These are phyloP conservation scores for Baudoinia panamericana DNA, from an alignment of 495 filamentous ascomycete genomes.

Conservation along the genomic window DNA sequence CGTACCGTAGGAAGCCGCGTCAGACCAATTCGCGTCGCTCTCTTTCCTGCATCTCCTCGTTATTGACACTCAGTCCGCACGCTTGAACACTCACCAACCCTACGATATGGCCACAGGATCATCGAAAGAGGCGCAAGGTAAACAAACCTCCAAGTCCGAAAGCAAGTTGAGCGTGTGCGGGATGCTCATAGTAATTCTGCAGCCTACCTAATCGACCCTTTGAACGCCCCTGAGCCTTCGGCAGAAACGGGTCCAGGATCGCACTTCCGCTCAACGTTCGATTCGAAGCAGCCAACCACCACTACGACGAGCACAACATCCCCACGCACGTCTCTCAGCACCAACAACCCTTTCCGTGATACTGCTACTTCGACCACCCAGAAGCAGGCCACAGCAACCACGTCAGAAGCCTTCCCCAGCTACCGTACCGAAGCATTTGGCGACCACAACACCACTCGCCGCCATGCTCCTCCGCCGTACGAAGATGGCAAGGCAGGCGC, in stretches of 20 bases:
- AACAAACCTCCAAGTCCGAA: background rate
- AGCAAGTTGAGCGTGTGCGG: background rate
- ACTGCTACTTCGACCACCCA: conserved; percentile 24
- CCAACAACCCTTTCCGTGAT: conserved; percentile 29
- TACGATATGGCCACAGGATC: background rate
- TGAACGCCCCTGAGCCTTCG: conserved; percentile 40
- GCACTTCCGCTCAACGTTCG: conserved; percentile 33
- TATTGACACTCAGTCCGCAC: no score
- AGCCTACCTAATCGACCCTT: conserved; percentile 46
- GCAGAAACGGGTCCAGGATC: conserved; percentile 40
- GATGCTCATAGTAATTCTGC: conserved; percentile 32
- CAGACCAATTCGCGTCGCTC: no score
- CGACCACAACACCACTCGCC: conserved; percentile 18
- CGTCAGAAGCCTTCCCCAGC: conserved; percentile 24
- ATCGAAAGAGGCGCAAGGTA: conserved; percentile 13
- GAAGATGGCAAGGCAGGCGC: conserved; percentile 5
- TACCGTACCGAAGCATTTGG: conserved; percentile 26
- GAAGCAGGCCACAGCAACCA: conserved; percentile 17
- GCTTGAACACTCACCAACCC: no score
- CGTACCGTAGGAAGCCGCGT: conserved; percentile 3
- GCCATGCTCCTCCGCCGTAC: conserved; percentile 10
- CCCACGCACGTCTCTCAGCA: conserved; percentile 6
- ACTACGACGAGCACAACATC: conserved; percentile 20
- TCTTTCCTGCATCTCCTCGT: background rate
- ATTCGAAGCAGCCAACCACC: conserved; percentile 15